Evolutionary conservation across 371 early-diverging fungal genomes (phyloP).

Genomic region (Blakeslea trispora): DNA sequence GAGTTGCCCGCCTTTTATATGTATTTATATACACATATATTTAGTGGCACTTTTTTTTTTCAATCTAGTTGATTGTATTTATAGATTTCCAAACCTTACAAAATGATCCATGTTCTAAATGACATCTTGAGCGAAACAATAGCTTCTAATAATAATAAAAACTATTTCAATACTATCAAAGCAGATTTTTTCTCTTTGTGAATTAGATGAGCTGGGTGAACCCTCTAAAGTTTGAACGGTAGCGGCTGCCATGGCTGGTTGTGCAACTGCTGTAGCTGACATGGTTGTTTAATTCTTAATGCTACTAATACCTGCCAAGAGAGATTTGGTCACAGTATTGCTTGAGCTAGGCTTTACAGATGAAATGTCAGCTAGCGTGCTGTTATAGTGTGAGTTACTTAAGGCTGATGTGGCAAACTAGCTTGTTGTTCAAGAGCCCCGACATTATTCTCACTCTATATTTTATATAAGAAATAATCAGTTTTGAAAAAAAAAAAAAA

Average conservation of each 20-base stretch:
- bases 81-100: too few species aligned
- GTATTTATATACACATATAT: too few species aligned
- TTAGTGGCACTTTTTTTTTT: too few species aligned
- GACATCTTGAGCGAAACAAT: too few species aligned
- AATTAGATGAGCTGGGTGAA: neutral
- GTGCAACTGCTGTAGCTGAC: neutral
- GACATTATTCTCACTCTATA: constrained; percentile 26
- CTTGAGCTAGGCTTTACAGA: neutral
- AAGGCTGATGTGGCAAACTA: neutral
- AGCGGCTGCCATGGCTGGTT: neutral
- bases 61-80: too few species aligned
- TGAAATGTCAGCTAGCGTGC: neutral
- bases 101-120: too few species aligned
- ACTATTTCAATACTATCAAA: too few species aligned
- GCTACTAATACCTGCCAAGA: constrained; percentile 3
- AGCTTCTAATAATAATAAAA: too few species aligned
- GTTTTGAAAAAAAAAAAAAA: too few species aligned
- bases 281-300: constrained; percentile 4
- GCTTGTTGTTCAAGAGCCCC: constrained; percentile 7
- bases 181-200: neutral
- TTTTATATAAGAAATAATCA: too few species aligned
- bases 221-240: neutral
- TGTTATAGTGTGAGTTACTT: neutral
- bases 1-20: too few species aligned
- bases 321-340: constrained; percentile 1